phyloP scores from a whole-genome alignment of 805 yeast species.

The Ogataea dorogensis region DNA sequence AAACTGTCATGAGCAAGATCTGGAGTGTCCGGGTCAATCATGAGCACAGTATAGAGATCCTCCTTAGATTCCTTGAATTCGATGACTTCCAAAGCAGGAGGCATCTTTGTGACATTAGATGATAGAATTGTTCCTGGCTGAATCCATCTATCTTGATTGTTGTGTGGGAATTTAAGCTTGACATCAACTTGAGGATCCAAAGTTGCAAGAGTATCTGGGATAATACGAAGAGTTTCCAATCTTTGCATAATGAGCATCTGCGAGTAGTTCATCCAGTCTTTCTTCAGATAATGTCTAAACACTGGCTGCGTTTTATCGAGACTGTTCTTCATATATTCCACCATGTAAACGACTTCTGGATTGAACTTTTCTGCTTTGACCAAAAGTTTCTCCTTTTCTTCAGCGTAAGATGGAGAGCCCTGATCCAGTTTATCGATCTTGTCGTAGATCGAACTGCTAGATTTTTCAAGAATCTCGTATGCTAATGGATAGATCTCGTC shows the following conservation, averaged over 20 bases:
- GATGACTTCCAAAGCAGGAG: slow-evolving; percentile 75
- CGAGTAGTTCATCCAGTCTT: slow-evolving; percentile 70
- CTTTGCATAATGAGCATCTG: slow-evolving; percentile 88
- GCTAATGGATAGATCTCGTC: slow-evolving; percentile 73
- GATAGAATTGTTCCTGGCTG: slow-evolving; percentile 78
- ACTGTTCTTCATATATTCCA: slow-evolving; percentile 43
- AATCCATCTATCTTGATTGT: slow-evolving; percentile 62
- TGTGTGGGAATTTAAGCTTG: slow-evolving; percentile 70
- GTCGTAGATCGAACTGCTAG: slow-evolving; percentile 44
- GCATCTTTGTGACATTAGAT: slow-evolving; percentile 66
- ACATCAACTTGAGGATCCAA: slow-evolving; percentile 78
- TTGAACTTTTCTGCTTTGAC: slow-evolving; percentile 69
- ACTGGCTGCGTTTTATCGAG: slow-evolving; percentile 75
- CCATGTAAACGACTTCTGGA: slow-evolving; percentile 82
- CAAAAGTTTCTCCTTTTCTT: slow-evolving; percentile 34
- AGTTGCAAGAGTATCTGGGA: slow-evolving; percentile 94
- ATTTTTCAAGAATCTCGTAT: slow-evolving; percentile 51
- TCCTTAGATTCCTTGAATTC: slow-evolving; percentile 58
- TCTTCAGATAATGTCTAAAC: slow-evolving; percentile 64
- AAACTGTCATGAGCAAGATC: slow-evolving; percentile 66
- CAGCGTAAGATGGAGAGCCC: slow-evolving; percentile 19
- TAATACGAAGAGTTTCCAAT: slow-evolving; percentile 76
- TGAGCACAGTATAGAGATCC: slow-evolving; percentile 67
- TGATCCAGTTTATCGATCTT: slow-evolving; percentile 34
- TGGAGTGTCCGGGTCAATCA: slow-evolving; percentile 92